Evolutionary conservation across 2,329 filamentous ascomycete species (phyloP).

Genomic region (Xenoacremonium recifei): DNA sequence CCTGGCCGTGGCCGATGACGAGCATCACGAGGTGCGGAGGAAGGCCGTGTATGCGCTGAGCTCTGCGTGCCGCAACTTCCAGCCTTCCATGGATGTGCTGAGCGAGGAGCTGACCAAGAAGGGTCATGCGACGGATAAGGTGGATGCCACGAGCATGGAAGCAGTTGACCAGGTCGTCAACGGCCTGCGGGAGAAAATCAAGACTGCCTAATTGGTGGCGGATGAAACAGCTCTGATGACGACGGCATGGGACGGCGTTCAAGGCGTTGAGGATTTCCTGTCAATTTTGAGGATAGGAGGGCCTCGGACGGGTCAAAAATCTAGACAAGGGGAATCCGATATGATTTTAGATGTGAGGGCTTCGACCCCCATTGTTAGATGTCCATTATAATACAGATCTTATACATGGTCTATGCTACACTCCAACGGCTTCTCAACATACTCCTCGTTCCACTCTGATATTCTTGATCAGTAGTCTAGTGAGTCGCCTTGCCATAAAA

Average conservation of each 20-base stretch:
- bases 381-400: slow-evolving; percentile 33
- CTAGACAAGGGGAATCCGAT: too few relatives aligned
- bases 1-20: slow-evolving; percentile 59
- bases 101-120: slow-evolving; percentile 58
- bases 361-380: slow-evolving; percentile 14
- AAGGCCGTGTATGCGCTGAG: slow-evolving; percentile 91
- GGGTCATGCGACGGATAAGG: slow-evolving; percentile 54
- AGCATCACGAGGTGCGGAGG: slow-evolving; percentile 65
- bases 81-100: slow-evolving; percentile 73
- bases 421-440: slow-evolving; percentile 12
- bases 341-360: slow-evolving; percentile 17
- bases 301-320: slow-evolving; percentile 8
- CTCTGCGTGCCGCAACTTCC: slow-evolving; percentile 83
- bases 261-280: slow-evolving; percentile 16
- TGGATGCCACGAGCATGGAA: slow-evolving; percentile 89
- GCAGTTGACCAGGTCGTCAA: slow-evolving; percentile 74
- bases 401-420: slow-evolving; percentile 33
- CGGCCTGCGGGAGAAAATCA: slow-evolving; percentile 57
- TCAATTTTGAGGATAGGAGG: background rate
- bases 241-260: slow-evolving; percentile 38
- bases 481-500: slow-evolving; percentile 72
- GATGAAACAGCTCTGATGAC: slow-evolving; percentile 12
- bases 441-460: background rate
- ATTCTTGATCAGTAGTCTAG: slow-evolving; percentile 23
- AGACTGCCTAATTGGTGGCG: slow-evolving; percentile 23